Evolutionary conservation across 768 basidiomycete species (phyloP).

Genomic region (Leccinum pellstonianum): DNA sequence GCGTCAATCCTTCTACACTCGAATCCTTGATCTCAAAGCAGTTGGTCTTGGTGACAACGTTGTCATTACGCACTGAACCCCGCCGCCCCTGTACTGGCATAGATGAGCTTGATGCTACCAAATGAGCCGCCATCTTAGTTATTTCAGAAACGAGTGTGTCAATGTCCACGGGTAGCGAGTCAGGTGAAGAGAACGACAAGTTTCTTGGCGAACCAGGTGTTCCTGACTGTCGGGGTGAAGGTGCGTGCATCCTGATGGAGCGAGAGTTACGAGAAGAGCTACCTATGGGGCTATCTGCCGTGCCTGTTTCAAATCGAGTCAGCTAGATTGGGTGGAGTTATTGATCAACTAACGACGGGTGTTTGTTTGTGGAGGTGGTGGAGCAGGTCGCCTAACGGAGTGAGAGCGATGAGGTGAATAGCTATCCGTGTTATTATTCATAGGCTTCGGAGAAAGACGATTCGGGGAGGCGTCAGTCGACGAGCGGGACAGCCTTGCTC

Average conservation of each 20-base stretch:
- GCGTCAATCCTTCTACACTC: constrained; percentile 2
- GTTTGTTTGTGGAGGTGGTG: constrained; percentile 5
- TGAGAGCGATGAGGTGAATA: neutral
- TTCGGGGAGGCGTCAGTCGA: neutral
- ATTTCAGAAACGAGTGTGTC: neutral
- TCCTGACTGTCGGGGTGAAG: constrained; percentile 6
- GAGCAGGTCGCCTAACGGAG: constrained; percentile 10
- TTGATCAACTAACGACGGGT: neutral
- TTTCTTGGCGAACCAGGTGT: neutral
- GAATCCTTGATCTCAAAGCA: neutral
- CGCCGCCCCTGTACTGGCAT: neutral
- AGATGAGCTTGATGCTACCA: too few relatives aligned
- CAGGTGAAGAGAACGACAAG: neutral
- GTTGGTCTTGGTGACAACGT: neutral
- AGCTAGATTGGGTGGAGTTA: neutral
- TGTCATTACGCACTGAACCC: neutral
- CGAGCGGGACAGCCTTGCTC: neutral
- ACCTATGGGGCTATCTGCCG: neutral
- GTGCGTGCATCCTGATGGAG: constrained; percentile 7
- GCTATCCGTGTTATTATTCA: neutral
- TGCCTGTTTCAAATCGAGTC: neutral
- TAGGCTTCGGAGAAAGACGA: neutral
- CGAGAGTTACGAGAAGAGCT: neutral
- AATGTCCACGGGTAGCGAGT: neutral
- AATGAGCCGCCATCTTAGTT: neutral